Base-by-base conservation (phyloP, 768 basidiomycete genomes). In the Mycena pura region DNA sequence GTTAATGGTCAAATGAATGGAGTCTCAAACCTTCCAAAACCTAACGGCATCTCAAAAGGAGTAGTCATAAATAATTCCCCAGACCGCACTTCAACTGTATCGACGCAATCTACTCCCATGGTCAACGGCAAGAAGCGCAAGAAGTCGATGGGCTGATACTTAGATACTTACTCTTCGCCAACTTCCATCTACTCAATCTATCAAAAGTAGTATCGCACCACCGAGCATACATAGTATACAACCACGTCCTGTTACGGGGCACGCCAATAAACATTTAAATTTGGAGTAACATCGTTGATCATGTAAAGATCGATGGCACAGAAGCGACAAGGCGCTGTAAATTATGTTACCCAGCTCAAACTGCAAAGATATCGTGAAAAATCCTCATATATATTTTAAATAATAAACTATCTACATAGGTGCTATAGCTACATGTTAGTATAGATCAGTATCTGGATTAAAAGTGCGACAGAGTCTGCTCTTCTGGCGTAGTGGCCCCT, bases 91-190 rank as follows among this genome's bases (percentile, higher is more conserved):
- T n/a, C n/a, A n/a, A n/a, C n/a, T n/a, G n/a, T 53, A 39, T 51
- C 48, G 51, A 25, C 62, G 9, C 47, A 61, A 32, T 58, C 70
- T 29, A 46, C 72, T 10, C 51, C 77, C 21, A 63, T 73, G 19
- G 68, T 72, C 32, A 80, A 78, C 55, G 82, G 84, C 25, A 84
- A 80, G 72, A 87, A 87, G 70, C 78, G 86, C 61, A 87, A 86
- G 76, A 86, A 84, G 68, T 76, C 77, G 8, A 60, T 78, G 17
- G 73, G 70, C 50, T 78, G 69, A 73, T 48, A 14, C 32, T n/a
- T n/a, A n/a, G n/a, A 1, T 3, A 25, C 15, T 32, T 43, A 3
- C 24, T 41, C n/a, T n/a, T n/a, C n/a, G n/a, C n/a, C n/a, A n/a
- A n/a, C n/a, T n/a, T n/a, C n/a, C n/a, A n/a, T n/a, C n/a, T n/a